These are phyloP conservation scores for Kodamaea alishanica DNA, from an alignment of 1,139 yeast species.

Conservation along the genomic window DNA sequence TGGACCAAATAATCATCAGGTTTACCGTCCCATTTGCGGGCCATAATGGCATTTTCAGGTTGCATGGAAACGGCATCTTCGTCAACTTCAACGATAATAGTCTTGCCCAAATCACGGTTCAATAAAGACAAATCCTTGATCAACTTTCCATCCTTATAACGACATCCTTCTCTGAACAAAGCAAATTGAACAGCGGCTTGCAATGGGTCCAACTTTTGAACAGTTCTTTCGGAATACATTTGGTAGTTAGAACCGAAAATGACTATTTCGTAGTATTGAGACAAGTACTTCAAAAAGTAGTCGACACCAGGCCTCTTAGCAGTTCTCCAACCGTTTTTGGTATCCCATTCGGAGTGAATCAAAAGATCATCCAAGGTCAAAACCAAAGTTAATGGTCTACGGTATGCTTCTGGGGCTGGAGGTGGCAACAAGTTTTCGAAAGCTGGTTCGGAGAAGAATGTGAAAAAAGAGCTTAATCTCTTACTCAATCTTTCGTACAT, in stretches of 20 bases:
- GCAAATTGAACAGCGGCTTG: conserved; percentile 87
- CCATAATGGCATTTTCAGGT: conserved; percentile 86
- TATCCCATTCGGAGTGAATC: conserved; percentile 89
- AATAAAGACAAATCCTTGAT: conserved; percentile 81
- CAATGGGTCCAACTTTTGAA: conserved; percentile 87
- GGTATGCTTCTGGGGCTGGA: conserved; percentile 82
- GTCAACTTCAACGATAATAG: conserved; percentile 75
- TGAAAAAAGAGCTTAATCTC: conserved; percentile 72
- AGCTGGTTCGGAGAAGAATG: conserved; percentile 89
- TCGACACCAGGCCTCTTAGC: conserved; percentile 99
- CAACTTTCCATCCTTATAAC: conserved; percentile 83
- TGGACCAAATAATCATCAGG: conserved; percentile 74
- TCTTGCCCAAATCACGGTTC: conserved; percentile 86
- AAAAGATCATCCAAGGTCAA: conserved; percentile 84
- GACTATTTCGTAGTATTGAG: conserved; percentile 94
- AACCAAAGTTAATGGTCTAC: conserved; percentile 88
- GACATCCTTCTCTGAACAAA: conserved; percentile 85
- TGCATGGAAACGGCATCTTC: conserved; percentile 73
- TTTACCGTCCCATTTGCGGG: conserved; percentile 82
- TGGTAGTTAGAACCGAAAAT: conserved; percentile 81
- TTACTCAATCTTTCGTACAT: conserved; percentile 66
- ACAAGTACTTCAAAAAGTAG: conserved; percentile 89
- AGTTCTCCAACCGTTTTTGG: conserved; percentile 95
- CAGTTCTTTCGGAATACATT: conserved; percentile 81
- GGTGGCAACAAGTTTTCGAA: conserved; percentile 90